Evolutionary conservation across 768 basidiomycete species (phyloP).

Genomic region (Phlebiopsis flavidoalba): DNA sequence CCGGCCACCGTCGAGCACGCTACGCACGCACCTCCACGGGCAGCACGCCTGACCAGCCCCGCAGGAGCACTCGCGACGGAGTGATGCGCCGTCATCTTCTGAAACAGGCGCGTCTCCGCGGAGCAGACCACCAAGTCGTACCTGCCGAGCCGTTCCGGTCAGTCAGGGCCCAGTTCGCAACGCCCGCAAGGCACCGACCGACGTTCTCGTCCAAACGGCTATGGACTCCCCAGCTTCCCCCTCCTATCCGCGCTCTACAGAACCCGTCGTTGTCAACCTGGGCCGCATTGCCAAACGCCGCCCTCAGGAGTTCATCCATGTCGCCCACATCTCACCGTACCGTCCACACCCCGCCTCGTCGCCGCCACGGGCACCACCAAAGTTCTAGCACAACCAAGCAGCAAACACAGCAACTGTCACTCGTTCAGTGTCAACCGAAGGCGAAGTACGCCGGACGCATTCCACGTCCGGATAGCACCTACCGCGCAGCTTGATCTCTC

Average conservation of each 20-base stretch:
- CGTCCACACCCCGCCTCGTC: slow-evolving; percentile 23
- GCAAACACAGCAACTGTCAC: slow-evolving; percentile 54
- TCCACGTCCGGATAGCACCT: slow-evolving; percentile 81
- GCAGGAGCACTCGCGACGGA: slow-evolving; percentile 5
- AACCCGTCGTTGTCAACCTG: slow-evolving; percentile 8
- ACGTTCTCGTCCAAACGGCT: not conserved
- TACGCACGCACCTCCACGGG: slow-evolving; percentile 15
- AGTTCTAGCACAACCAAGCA: slow-evolving; percentile 34
- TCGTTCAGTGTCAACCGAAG: slow-evolving; percentile 69
- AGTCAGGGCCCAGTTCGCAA: slow-evolving; percentile 6
- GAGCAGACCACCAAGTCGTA: slow-evolving; percentile 9
- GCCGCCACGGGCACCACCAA: slow-evolving; percentile 31
- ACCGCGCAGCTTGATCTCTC: slow-evolving; percentile 80
- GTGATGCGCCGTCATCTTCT: slow-evolving; percentile 3
- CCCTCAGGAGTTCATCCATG: slow-evolving; percentile 1
- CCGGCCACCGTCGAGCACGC: slow-evolving; percentile 19
- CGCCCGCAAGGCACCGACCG: not conserved
- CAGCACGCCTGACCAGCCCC: slow-evolving; percentile 11
- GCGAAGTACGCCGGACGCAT: slow-evolving; percentile 79
- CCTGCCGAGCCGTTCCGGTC: not conserved
- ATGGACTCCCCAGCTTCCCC: not conserved
- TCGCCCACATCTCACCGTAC: slow-evolving; percentile 16
- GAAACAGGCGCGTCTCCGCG: slow-evolving; percentile 3
- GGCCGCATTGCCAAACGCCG: slow-evolving; percentile 7
- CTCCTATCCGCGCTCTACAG: slow-evolving; percentile 1